Percentiles rank a stretch among this genome's conserved stretches.
These are phyloP conservation scores for Trichophyton rubrum DNA, from an alignment of 2,329 filamentous ascomycete genomes.

Conservation along the genomic window DNA sequence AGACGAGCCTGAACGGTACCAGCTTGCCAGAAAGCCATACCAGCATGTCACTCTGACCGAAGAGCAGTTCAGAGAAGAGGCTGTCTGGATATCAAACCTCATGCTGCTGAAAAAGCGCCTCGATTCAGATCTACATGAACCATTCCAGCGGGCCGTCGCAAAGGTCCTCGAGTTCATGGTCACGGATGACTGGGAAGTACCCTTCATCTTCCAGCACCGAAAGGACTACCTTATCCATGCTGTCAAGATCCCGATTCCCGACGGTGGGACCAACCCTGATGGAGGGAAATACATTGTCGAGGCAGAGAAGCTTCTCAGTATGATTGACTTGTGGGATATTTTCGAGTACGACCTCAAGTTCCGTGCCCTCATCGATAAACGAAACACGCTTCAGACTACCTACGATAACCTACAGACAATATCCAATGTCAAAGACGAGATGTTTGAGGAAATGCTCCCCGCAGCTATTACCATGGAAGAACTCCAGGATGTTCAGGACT, in stretches of 20 bases:
- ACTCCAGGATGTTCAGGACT: constrained; percentile 90
- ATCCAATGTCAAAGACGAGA: constrained; percentile 53
- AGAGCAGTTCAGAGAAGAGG: constrained; percentile 82
- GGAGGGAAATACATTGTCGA: constrained; percentile 58
- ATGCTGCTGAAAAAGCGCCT: constrained; percentile 80
- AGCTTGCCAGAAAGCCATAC: constrained; percentile 81
- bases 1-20: constrained; percentile 89
- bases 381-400: constrained; percentile 68
- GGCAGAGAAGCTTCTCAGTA: constrained; percentile 79
- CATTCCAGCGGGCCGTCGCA: constrained; percentile 76
- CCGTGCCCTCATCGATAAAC: constrained; percentile 80
- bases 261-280: constrained; percentile 53
- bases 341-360: constrained; percentile 93
- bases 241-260: constrained; percentile 53
- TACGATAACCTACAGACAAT: constrained; percentile 62
- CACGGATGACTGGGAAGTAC: constrained; percentile 85
- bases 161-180: constrained; percentile 95
- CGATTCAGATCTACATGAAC: constrained; percentile 56
- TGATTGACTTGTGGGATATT: constrained; percentile 90
- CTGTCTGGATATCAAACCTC: constrained; percentile 79
- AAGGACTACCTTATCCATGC: constrained; percentile 95
- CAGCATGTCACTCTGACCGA: constrained; percentile 66
- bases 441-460: constrained; percentile 71
- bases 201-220: constrained; percentile 95
- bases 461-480: constrained; percentile 82